These are phyloP conservation scores for Sutorius eximius DNA, from an alignment of 1,284 basidiomycete genomes.

Conservation along the genomic window DNA sequence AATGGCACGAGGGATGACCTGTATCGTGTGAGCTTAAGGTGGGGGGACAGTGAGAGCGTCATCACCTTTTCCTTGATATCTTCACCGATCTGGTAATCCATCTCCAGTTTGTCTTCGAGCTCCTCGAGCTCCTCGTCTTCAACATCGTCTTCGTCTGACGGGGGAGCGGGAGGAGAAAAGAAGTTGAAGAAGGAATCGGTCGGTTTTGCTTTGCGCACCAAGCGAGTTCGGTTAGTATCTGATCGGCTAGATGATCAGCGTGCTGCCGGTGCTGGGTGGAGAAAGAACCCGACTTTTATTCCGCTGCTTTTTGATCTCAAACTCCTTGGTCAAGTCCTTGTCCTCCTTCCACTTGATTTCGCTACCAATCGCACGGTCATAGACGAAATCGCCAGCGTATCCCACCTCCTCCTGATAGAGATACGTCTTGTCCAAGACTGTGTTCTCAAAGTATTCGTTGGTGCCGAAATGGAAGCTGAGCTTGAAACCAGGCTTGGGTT, in stretches of 20 bases:
- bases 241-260: slow-evolving; percentile 11
- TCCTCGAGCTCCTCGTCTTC: slow-evolving; percentile 88
- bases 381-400: slow-evolving; percentile 93
- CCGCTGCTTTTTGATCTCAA: slow-evolving; percentile 98
- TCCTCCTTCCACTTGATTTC: slow-evolving; percentile 98
- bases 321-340: slow-evolving; percentile 95
- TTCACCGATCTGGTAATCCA: slow-evolving; percentile 98
- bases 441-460: slow-evolving; percentile 90
- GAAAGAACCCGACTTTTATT: slow-evolving; percentile 80
- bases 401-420: slow-evolving; percentile 93
- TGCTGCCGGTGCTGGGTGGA: neutral
- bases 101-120: slow-evolving; percentile 90
- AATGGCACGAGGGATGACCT: slow-evolving; percentile 93
- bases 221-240: slow-evolving; percentile 93
- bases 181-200: slow-evolving; percentile 98
- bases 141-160: slow-evolving; percentile 69
- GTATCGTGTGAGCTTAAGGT: slow-evolving; percentile 11
- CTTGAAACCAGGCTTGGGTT: slow-evolving; percentile 86
- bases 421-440: slow-evolving; percentile 89
- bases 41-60: neutral
- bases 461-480: slow-evolving; percentile 80
- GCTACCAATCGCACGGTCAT: slow-evolving; percentile 89
- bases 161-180: slow-evolving; percentile 85
- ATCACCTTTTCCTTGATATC: slow-evolving; percentile 93
- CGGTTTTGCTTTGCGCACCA: slow-evolving; percentile 86